Base-by-base conservation (phyloP, 176 grass and related monocot species). In the Eremochloa ophiuroides region DNA sequence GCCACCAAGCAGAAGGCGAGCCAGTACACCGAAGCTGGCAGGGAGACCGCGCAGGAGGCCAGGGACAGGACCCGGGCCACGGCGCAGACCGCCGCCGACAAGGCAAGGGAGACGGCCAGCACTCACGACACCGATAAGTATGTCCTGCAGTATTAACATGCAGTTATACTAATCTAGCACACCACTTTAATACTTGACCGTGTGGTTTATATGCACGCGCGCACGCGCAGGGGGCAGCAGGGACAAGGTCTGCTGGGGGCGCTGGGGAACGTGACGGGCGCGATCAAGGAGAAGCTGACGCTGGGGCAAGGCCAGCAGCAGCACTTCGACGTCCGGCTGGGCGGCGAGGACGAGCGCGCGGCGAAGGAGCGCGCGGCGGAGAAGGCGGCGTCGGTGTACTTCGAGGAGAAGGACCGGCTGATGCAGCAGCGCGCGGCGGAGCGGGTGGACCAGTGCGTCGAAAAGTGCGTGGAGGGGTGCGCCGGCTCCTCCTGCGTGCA, bases 261-360 rank as follows among this genome's bases (percentile, higher is more conserved):
- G 59, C 84, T 88, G 22, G 90, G 93, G 35, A 88, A 89, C 60
- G 79, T 96, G 85, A 92, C 93, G 59, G 90, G 83, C 13, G 88
- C 83, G 39, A 80, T 96, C 28, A 96, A 96, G 79, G 90, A 93
- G 61, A 96, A 90, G 83, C 79, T 93, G 47, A 85, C 90, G 16
- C 39, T 96, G 66, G 42, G 82, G 11, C 29, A 47, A 38, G 75
- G 35, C 30, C 14, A 12, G 67, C 42, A 34, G 29, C 64, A 6
- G 40, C 62, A 2, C 22, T 9, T 17, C 35, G 47, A n/a, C 3
- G n/a, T 86, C 20, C 85, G 71, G 22, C 55, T 82, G 39, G 86
- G 75, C 39, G 43, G 23, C 38, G 73, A 71, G 17, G 84, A 71
- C 37, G 86, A 82, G 38, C 77, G 66, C 2, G 76, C 56, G 53